These are phyloP conservation scores for Pseudozyma sp. DNA, from an alignment of 1,284 basidiomycete species.

Conservation along the genomic window DNA sequence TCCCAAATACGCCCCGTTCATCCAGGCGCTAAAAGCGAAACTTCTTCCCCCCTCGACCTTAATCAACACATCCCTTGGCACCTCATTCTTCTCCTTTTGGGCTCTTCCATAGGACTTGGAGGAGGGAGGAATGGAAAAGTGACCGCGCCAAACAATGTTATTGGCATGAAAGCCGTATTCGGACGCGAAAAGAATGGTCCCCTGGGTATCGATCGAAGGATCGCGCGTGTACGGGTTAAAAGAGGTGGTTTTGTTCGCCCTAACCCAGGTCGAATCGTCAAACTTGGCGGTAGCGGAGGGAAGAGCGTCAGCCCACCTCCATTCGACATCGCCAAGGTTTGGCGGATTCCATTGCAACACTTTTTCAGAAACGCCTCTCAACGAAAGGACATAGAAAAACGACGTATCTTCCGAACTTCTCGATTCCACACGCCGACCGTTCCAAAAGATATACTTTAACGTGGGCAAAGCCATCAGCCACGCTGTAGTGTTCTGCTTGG, in stretches of 20 bases:
- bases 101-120: neutral
- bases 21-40: conserved; percentile 82
- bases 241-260: conserved; percentile 78
- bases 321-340: conserved; percentile 68
- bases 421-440: conserved; percentile 18
- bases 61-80: conserved; percentile 75
- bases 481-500: neutral
- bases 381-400: conserved; percentile 16
- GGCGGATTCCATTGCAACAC: conserved; percentile 28
- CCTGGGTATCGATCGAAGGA: conserved; percentile 76
- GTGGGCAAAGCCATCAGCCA: conserved; percentile 20
- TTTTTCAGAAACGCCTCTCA: conserved; percentile 18
- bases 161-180: conserved; percentile 75
- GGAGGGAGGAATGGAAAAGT: conserved; percentile 72
- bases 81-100: conserved; percentile 63
- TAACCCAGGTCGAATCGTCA: conserved; percentile 72
- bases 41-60: conserved; percentile 81
- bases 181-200: conserved; percentile 71
- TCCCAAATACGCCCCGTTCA: conserved; percentile 79
- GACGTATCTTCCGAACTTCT: neutral
- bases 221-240: conserved; percentile 74
- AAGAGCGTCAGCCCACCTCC: conserved; percentile 79
- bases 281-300: conserved; percentile 74
- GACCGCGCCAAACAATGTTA: conserved; percentile 82
- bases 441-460: conserved; percentile 32